Percentiles rank a stretch among this genome's conserved stretches.
These are phyloP conservation scores for Leishmania guyanensis DNA, from an alignment of 208 protist genomes.

Conservation along the genomic window DNA sequence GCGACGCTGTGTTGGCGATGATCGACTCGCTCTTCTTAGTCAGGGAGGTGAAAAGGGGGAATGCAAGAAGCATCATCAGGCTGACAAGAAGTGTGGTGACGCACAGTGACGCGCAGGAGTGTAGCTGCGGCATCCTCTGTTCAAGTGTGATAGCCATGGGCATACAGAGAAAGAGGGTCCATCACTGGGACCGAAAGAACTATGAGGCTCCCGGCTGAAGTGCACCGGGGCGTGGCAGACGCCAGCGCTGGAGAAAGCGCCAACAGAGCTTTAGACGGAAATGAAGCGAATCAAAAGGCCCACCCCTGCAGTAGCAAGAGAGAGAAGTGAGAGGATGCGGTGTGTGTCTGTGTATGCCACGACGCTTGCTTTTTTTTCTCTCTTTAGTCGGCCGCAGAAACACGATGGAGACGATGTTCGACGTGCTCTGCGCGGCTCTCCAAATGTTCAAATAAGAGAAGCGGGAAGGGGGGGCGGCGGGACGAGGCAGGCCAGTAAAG, in stretches of 20 bases:
- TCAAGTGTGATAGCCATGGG: background rate
- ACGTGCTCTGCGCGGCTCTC: too few relatives aligned
- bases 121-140: background rate
- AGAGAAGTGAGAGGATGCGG: background rate
- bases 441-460: too few relatives aligned
- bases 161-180: background rate
- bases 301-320: background rate
- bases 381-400: too few relatives aligned
- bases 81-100: conserved; percentile 78
- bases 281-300: background rate
- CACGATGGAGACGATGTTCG: too few relatives aligned
- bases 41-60: background rate
- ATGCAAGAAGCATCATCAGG: conserved; percentile 78
- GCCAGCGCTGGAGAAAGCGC: conserved; percentile 9
- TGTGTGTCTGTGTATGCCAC: too few relatives aligned
- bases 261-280: background rate
- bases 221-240: background rate
- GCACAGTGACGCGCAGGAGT: conserved; percentile 55
- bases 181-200: background rate
- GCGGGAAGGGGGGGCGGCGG: too few relatives aligned
- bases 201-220: background rate
- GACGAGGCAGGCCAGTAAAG: too few relatives aligned
- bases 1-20: background rate
- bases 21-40: too few relatives aligned
- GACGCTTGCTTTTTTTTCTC: too few relatives aligned